Evolutionary conservation across 805 yeast genomes (phyloP).

Genomic region (Candida palmyrensis): DNA sequence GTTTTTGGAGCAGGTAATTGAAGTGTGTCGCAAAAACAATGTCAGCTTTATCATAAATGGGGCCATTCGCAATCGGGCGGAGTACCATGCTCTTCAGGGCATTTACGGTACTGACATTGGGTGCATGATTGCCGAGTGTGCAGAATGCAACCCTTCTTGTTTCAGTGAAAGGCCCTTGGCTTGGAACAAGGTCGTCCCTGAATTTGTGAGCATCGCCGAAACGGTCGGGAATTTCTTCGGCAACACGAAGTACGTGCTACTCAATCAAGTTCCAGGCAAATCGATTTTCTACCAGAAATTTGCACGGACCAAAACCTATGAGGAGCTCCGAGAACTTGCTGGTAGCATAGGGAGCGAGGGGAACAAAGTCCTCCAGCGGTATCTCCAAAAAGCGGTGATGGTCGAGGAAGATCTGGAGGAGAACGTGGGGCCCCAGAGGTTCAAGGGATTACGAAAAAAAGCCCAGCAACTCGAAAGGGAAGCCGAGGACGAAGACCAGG

Average conservation of each 20-base stretch:
- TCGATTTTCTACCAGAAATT: constrained; percentile 53
- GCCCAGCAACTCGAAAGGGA: no score
- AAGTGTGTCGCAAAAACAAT: constrained; percentile 53
- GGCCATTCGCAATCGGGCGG: constrained; percentile 50
- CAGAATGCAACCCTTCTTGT: constrained; percentile 81
- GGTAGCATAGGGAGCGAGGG: constrained; percentile 29
- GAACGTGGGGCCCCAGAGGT: neutral
- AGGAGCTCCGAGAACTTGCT: constrained; percentile 39
- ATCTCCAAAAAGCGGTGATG: neutral
- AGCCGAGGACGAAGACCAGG: constrained; percentile 2
- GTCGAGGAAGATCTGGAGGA: neutral
- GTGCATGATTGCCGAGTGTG: constrained; percentile 90
- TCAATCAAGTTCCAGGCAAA: constrained; percentile 77
- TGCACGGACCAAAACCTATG: constrained; percentile 50
- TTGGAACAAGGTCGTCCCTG: constrained; percentile 52
- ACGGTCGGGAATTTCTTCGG: constrained; percentile 57
- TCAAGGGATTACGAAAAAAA: no score
- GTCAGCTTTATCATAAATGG: constrained; percentile 85
- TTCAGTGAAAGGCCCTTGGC: constrained; percentile 45
- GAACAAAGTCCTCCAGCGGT: constrained; percentile 30
- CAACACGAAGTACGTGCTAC: constrained; percentile 77
- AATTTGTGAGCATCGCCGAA: constrained; percentile 51
- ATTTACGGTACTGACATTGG: constrained; percentile 58
- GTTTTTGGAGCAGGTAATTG: constrained; percentile 56
- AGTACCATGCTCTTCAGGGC: constrained; percentile 47